Percentiles rank a stretch among this genome's conserved stretches.
phyloP scores from a whole-genome alignment of 257 asterid genomes.

The Solanum rostratum region DNA sequence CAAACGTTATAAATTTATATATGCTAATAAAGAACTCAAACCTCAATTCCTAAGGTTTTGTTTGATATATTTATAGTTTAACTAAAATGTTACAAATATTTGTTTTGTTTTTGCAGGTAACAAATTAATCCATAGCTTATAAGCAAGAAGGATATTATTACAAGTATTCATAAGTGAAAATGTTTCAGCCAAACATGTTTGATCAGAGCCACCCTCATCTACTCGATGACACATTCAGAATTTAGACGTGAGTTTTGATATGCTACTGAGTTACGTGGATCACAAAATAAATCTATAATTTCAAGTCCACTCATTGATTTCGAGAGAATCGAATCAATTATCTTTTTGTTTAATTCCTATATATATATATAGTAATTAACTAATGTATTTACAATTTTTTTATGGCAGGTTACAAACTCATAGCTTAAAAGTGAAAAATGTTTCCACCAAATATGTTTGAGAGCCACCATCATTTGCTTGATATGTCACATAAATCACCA shows the following conservation, averaged over 20 bases:
- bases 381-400: not conserved
- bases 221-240: constrained; percentile 8
- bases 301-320: not conserved
- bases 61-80: not conserved
- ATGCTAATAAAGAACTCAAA: not conserved
- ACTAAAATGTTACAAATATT: not conserved
- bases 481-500: constrained; percentile 37
- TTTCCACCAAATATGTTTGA: constrained; percentile 64
- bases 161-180: constrained; percentile 2
- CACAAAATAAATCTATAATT: not conserved
- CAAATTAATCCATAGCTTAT: not conserved
- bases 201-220: constrained; percentile 38
- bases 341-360: no score
- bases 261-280: not conserved
- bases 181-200: constrained; percentile 62
- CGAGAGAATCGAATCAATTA: not conserved
- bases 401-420: not conserved
- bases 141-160: not conserved
- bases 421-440: constrained; percentile 20
- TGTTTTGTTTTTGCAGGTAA: not conserved
- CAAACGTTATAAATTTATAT: not conserved
- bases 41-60: not conserved
- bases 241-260: not conserved
- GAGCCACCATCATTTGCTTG: constrained; percentile 50
- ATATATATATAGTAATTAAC: not conserved